A percentile compares a stretch with the other conserved stretches of the same genome.
Evolutionary conservation across 1,139 yeast genomes (phyloP).

Genomic region (Taphrina betulina): DNA sequence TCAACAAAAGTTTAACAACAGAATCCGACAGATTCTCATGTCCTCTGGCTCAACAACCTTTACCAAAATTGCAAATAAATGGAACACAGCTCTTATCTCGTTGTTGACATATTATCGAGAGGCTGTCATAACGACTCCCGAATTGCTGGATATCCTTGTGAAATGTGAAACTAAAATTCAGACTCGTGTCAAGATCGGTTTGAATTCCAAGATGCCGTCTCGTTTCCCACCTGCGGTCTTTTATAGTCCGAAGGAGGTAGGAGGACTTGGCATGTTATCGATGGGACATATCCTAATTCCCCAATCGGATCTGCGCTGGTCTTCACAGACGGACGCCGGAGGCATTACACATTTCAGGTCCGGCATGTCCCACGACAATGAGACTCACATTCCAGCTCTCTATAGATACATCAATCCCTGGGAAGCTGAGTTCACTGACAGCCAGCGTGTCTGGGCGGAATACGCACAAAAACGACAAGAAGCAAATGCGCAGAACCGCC

Average conservation of each 20-base stretch:
- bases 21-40: conserved; percentile 88
- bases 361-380: conserved; percentile 78
- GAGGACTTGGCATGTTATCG: conserved; percentile 96
- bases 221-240: conserved; percentile 98
- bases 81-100: conserved; percentile 92
- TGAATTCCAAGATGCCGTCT: conserved; percentile 97
- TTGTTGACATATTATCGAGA: conserved; percentile 88
- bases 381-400: conserved; percentile 83
- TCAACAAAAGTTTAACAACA: conserved; percentile 73
- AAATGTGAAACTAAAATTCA: conserved; percentile 92
- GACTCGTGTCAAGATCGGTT: conserved; percentile 88
- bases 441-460: conserved; percentile 97
- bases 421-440: conserved; percentile 94
- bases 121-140: conserved; percentile 82
- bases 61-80: conserved; percentile 88
- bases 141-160: conserved; percentile 75
- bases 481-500: conserved; percentile 79
- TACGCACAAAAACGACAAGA: conserved; percentile 87
- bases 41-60: conserved; percentile 95
- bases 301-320: conserved; percentile 86
- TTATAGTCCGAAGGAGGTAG: conserved; percentile 93
- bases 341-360: conserved; percentile 93
- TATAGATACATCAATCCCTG: conserved; percentile 91
- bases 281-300: conserved; percentile 96
- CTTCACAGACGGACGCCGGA: conserved; percentile 91